Evolutionary conservation across 2,329 filamentous ascomycete species (phyloP).

Genomic region (Coniosporium tulheliwenetii): DNA sequence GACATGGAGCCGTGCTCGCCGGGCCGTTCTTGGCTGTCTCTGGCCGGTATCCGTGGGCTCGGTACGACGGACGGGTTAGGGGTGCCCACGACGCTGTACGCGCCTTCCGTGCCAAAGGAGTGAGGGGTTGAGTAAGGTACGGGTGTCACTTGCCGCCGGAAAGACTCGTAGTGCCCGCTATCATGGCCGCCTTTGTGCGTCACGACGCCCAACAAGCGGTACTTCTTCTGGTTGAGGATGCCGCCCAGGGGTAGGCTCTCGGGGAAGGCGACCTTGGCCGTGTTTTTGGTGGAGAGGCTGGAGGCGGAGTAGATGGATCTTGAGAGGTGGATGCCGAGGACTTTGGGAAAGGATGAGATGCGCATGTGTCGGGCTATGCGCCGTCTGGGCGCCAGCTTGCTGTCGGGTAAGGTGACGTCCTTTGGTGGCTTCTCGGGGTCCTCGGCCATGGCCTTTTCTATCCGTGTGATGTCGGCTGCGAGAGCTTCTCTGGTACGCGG

Average conservation of each 20-base stretch:
- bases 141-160: constrained; percentile 68
- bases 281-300: constrained; percentile 74
- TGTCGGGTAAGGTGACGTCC: constrained; percentile 59
- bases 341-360: constrained; percentile 74
- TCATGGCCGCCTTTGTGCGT: constrained; percentile 93
- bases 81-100: constrained; percentile 50
- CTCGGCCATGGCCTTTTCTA: constrained; percentile 55
- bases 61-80: constrained; percentile 28
- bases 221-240: constrained; percentile 60
- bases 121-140: constrained; percentile 71
- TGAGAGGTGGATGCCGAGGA: constrained; percentile 83
- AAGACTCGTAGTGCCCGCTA: constrained; percentile 94
- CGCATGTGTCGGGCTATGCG: constrained; percentile 78
- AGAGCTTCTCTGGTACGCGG: constrained; percentile 28
- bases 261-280: constrained; percentile 84
- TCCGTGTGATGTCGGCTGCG: constrained; percentile 43
- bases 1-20: neutral
- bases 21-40: constrained; percentile 11
- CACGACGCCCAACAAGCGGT: constrained; percentile 73
- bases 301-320: constrained; percentile 77
- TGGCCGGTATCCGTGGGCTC: constrained; percentile 30
- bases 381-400: constrained; percentile 59
- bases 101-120: constrained; percentile 58
- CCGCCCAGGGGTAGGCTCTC: constrained; percentile 74
- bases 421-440: constrained; percentile 68